Base-by-base conservation (phyloP, 176 grass and related monocot genomes). In the Aegilops speltoides region DNA sequence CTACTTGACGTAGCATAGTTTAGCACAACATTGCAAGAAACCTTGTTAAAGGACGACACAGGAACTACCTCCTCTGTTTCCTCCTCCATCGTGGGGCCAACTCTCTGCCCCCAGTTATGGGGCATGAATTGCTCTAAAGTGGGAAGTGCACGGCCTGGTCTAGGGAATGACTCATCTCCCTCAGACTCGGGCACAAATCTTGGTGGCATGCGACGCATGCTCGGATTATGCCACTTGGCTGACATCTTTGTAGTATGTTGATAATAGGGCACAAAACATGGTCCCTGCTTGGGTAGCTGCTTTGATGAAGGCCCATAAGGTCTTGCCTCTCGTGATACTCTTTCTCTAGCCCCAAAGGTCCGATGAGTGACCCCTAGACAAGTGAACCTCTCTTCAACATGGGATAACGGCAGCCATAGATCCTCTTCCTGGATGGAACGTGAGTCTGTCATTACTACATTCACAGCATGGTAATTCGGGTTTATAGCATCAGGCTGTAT, bases 61-160 rank as follows among this genome's bases (percentile, higher is more conserved):
- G 25, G 6, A 29, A 0, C 10, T 7, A 20, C 28, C 5, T 77
- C 8, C 29, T 37, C 0, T 1, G 1, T 10, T 1, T 7, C 15
- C 7, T 40, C 19, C 25, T 24, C 22, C 16, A 41, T 41, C 9
- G 20, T 38, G 0, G 34, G 0, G 0, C 15, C 26, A 29, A 5
- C 1, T 0, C 3, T 8, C 20, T 82, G 3, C 32, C 34, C 34
- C 82, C 36, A 84, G 1, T 9, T 16, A 1, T 1, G 2, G 0
- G 61, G 41, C 60, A 77, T 77, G 43, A 67, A 68, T 2, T 85
- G 61, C 8, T 2, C 62, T 0, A 46, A 1, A 1, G 56, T 37
- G n/a, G 24, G 23, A 2, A 75, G 45, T 4, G 0, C 0, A 0
- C 5, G 10, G 0, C 2, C 10, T 32, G 16, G 9, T 7, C 16